A percentile compares a stretch with the other conserved stretches of the same genome.
phyloP scores from a whole-genome alignment of 2,329 filamentous ascomycete species.

The Aspergillus cejpii region DNA sequence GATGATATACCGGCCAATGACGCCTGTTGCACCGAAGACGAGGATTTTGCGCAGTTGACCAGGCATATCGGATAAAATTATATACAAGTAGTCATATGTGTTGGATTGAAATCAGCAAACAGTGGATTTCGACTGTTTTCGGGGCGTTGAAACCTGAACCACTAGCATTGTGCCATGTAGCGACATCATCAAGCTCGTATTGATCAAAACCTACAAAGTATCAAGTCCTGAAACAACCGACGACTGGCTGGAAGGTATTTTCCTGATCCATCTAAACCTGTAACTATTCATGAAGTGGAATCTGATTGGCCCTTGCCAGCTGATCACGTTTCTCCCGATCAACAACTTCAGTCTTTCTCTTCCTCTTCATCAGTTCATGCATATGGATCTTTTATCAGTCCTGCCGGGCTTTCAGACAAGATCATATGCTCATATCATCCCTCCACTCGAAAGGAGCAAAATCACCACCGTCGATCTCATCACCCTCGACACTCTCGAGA shows the following conservation, averaged over 20 bases:
- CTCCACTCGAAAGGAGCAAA: constrained; percentile 68
- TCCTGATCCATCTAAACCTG: too few species aligned
- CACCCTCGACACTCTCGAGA: constrained; percentile 70
- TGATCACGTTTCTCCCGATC: constrained; percentile 9
- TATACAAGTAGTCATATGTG: not conserved
- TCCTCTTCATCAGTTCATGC: constrained; percentile 10
- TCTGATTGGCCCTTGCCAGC: not conserved
- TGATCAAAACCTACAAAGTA: too few species aligned
- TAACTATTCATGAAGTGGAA: not conserved
- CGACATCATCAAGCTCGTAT: too few species aligned
- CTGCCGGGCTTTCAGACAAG: constrained; percentile 71
- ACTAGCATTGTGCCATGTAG: too few species aligned
- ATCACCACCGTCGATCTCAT: constrained; percentile 79
- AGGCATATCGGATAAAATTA: not conserved
- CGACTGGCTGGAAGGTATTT: too few species aligned
- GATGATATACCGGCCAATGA: constrained; percentile 40
- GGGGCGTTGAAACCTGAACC: too few species aligned
- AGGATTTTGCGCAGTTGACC: constrained; percentile 15
- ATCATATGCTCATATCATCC: constrained; percentile 66
- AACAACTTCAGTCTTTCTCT: not conserved
- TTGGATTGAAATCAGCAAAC: not conserved
- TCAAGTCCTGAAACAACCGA: too few species aligned
- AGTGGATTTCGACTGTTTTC: not conserved
- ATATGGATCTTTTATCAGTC: constrained; percentile 68
- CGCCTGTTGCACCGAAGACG: constrained; percentile 21